Evolutionary conservation across 1,284 basidiomycete species (phyloP), one percentile per base, ranked within the genome.

Genomic region (Testicularia cyperi): DNA sequence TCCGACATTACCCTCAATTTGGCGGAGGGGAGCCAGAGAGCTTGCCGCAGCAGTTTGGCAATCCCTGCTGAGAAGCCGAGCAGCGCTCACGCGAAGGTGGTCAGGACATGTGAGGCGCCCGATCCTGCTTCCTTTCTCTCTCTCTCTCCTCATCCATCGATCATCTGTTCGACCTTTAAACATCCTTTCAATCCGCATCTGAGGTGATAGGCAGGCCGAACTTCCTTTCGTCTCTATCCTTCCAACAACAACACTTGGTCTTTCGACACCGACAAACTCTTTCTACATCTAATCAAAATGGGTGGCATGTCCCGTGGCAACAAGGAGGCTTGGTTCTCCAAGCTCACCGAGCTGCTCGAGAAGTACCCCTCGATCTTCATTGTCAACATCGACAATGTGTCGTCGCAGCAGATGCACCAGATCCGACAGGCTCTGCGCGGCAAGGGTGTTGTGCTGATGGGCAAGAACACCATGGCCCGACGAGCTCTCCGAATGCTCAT

Each of bases 391-490:
- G 95, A 98, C 86, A 98, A 98, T 81, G 94, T 99, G 77, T 90
- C 90, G 57, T 97, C 92, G 62, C 95, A 97, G 84, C 95, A 99
- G 82, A 78, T 92, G 90, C 92, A 95, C 79, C 91, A 95, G 80
- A 97, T 98, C 78, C 92, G 95, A 83, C 87, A 90, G 70, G 83
- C 94, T 42, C 60, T 99, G 79, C 91, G 95, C 75, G 91, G 91
- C 77, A 92, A 90, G 80, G 95, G 89, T 83, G 82, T 92, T 54
- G 92, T 98, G 66, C 81, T 99, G 74, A 99, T 99, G 95, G 94
- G 94, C 78, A 99, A 99, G 83, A 99, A 99, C 87, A 99, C 95
- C 78, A 97, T 98, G 95, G 92, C 97, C 75, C 90, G 94, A 81
- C 91, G 94, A 78, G 94, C 92, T 53, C 84, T 99, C 68, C 91